Conservation (phyloP, 2,329 filamentous ascomycete species). For the Cladosporium velox region DNA sequence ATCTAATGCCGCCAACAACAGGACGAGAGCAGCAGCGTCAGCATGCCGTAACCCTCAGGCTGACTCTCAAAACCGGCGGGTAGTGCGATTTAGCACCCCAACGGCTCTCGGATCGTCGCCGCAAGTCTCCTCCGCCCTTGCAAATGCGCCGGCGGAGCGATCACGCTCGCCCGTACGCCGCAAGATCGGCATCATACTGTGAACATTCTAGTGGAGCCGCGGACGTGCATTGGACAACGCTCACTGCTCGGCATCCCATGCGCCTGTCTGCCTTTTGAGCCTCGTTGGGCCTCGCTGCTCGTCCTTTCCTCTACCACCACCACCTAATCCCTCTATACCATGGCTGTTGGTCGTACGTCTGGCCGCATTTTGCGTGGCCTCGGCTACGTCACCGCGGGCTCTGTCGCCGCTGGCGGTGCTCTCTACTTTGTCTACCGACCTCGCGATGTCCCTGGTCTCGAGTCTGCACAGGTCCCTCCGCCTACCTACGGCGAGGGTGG, state of each 20-base stretch:
- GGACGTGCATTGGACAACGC: conserved; percentile 15
- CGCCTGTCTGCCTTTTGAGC: conserved; percentile 13
- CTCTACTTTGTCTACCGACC: conserved; percentile 69
- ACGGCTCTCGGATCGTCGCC: conserved; percentile 8
- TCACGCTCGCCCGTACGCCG: conserved; percentile 8
- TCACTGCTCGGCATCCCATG: conserved; percentile 4
- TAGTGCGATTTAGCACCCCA: conserved; percentile 10
- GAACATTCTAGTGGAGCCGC: conserved; percentile 13
- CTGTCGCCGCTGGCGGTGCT: conserved; percentile 55
- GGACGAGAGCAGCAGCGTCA: not conserved
- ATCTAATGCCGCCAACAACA: conserved; percentile 4
- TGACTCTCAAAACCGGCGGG: not conserved
- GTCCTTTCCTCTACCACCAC: conserved; percentile 1
- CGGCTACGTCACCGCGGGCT: conserved; percentile 60
- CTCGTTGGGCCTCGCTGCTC: conserved; percentile 4
- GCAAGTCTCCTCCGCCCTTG: not conserved
- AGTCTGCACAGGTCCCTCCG: conserved; percentile 68
- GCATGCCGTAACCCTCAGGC: not conserved
- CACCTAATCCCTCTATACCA: conserved; percentile 2
- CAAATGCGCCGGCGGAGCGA: not conserved
- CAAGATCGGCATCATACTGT: conserved; percentile 21
- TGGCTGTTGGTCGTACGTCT: conserved; percentile 26
- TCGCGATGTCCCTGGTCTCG: conserved; percentile 69
- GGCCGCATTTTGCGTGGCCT: conserved; percentile 57
- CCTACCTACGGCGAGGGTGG: conserved; percentile 70